A percentile compares a stretch with the other conserved stretches of the same genome.
phyloP scores from a whole-genome alignment of 345 rosid genomes.

The Sapria himalayana region DNA sequence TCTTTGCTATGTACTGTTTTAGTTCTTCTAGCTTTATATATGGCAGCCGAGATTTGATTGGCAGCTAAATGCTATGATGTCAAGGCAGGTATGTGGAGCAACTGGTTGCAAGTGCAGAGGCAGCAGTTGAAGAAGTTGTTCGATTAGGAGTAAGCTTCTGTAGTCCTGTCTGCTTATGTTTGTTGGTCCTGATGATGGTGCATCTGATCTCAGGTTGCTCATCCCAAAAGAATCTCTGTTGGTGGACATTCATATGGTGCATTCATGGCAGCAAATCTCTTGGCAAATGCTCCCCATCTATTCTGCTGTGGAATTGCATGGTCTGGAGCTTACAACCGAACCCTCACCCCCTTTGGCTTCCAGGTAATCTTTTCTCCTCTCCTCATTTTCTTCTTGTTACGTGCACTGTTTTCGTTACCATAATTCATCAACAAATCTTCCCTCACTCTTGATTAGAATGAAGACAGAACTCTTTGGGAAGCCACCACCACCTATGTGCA shows the following conservation, averaged over 20 bases:
- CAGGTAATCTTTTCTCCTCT: conserved; percentile 27
- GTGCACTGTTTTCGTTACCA: conserved; percentile 7
- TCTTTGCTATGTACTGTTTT: too few species aligned
- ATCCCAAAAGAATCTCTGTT: conserved; percentile 71
- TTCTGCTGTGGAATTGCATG: conserved; percentile 92
- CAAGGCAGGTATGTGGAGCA: conserved; percentile 90
- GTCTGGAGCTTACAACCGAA: conserved; percentile 96
- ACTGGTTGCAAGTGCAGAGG: conserved; percentile 88
- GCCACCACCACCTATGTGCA: conserved; percentile 68
- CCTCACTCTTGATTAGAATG: conserved; percentile 29
- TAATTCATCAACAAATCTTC: too few species aligned
- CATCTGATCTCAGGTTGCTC: conserved; percentile 45
- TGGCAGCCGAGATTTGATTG: too few species aligned
- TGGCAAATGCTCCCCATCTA: conserved; percentile 95
- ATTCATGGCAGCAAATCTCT: conserved; percentile 93
- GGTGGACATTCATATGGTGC: conserved; percentile 99
- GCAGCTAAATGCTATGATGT: conserved; percentile 7
- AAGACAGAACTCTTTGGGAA: conserved; percentile 97
- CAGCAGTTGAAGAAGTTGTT: conserved; percentile 94
- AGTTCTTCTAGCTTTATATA: too few species aligned
- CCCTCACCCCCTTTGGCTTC: conserved; percentile 95
- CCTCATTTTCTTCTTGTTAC: background rate
- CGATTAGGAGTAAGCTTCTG: conserved; percentile 52
- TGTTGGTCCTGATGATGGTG: conserved; percentile 3
- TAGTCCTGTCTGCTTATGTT: conserved; percentile 3